These are phyloP conservation scores for Ophiosphaerella herpotricha DNA, from an alignment of 2,329 filamentous ascomycete genomes.

Conservation along the genomic window DNA sequence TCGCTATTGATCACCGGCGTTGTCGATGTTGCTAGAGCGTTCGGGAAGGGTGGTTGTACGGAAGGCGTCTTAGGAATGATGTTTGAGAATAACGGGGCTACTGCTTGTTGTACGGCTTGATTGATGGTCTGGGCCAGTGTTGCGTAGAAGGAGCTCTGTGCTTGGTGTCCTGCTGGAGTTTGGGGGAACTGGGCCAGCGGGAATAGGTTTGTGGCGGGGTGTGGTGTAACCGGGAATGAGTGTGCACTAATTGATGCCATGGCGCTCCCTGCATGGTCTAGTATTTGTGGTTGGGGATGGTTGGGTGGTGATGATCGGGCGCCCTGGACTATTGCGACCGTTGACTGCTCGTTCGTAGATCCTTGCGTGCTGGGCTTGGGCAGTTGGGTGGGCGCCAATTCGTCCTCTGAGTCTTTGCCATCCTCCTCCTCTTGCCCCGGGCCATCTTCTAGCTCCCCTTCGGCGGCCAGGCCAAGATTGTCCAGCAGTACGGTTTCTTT, in stretches of 20 bases:
- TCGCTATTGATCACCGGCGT: conserved; percentile 9
- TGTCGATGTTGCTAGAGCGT: conserved; percentile 3
- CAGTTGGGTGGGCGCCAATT: conserved; percentile 33
- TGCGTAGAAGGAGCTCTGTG: conserved; percentile 31
- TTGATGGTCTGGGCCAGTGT: conserved; percentile 28
- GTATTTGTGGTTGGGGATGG: not conserved
- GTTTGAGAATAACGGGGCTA: conserved; percentile 24
- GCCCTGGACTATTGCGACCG: not conserved
- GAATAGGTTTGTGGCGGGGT: conserved; percentile 23
- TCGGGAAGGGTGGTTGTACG: conserved; percentile 3
- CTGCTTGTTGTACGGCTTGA: conserved; percentile 31
- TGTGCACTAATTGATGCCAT: conserved; percentile 3
- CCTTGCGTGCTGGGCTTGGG: conserved; percentile 5
- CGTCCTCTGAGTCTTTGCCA: conserved; percentile 28
- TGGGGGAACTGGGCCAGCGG: conserved; percentile 34
- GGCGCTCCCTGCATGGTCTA: not conserved
- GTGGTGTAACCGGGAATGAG: conserved; percentile 18
- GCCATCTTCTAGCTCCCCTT: conserved; percentile 42
- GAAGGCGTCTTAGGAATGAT: conserved; percentile 16
- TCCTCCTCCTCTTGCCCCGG: conserved; percentile 40
- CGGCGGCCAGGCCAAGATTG: conserved; percentile 29
- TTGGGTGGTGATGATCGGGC: not conserved
- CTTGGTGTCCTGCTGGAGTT: conserved; percentile 35
- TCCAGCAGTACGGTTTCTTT: conserved; percentile 28
- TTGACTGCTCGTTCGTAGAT: conserved; percentile 1